phyloP scores from a whole-genome alignment of 148 eudicot genomes.

The Chenopodium album region DNA sequence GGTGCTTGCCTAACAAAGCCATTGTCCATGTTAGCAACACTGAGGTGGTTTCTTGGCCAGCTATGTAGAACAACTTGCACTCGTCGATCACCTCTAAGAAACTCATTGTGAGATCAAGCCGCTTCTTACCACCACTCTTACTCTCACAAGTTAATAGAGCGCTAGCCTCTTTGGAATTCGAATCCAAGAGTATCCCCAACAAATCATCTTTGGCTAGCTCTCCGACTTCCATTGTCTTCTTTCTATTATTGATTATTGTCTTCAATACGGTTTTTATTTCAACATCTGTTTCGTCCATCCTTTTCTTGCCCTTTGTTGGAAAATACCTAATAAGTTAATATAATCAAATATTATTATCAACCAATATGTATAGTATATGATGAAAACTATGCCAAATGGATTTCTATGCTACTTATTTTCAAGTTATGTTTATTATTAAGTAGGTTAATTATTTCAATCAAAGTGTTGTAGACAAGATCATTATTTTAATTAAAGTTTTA shows the following conservation, averaged over 20 bases:
- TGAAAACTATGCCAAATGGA: no score
- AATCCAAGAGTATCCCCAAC: conserved; percentile 33
- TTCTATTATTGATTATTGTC: conserved; percentile 25
- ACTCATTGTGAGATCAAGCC: conserved; percentile 18
- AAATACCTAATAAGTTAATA: conserved; percentile 13
- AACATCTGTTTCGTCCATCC: conserved; percentile 13
- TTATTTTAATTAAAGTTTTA: no score
- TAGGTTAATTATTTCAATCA: no score
- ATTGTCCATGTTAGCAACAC: conserved; percentile 32
- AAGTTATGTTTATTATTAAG: no score
- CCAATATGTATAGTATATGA: no score
- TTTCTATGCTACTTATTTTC: no score
- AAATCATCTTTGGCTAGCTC: conserved; percentile 30
- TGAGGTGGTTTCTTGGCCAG: conserved; percentile 40
- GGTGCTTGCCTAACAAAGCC: conserved; percentile 31
- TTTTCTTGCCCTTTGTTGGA: conserved; percentile 32
- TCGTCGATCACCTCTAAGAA: conserved; percentile 33
- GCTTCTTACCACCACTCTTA: not conserved
- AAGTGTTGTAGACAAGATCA: no score
- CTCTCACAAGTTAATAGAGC: not conserved
- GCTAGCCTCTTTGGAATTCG: conserved; percentile 18
- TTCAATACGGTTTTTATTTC: conserved; percentile 21
- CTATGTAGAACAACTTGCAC: conserved; percentile 39
- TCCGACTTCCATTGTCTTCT: conserved; percentile 31
- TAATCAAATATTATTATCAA: not conserved